Evolutionary conservation across 306 rosid genomes (phyloP).

Genomic region (Sophora flavescens): DNA sequence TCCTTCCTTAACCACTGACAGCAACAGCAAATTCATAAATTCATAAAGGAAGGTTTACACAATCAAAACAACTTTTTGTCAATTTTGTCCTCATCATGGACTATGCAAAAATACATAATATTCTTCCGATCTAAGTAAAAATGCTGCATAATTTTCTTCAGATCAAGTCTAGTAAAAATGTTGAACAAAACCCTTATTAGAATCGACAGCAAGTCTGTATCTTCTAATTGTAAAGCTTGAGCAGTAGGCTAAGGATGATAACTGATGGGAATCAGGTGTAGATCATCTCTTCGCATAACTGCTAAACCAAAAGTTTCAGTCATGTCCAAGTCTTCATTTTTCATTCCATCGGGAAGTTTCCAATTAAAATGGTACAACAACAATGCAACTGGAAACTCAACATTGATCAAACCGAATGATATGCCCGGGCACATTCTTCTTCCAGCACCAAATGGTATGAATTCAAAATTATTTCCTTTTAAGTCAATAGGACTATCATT

Average conservation of each 20-base stretch:
- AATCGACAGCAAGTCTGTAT: neutral
- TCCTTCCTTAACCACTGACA: too few species aligned
- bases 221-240: neutral
- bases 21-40: too few species aligned
- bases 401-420: constrained; percentile 31
- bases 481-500: constrained; percentile 18
- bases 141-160: too few species aligned
- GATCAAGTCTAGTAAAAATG: too few species aligned
- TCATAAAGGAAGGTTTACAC: too few species aligned
- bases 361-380: constrained; percentile 45
- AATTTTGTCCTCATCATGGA: too few species aligned
- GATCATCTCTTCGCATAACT: neutral
- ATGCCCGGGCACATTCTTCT: constrained; percentile 43
- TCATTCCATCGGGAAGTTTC: constrained; percentile 19
- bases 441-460: constrained; percentile 51
- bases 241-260: neutral
- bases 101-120: too few species aligned
- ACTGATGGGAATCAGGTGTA: neutral
- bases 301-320: neutral
- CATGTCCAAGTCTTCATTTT: constrained; percentile 9
- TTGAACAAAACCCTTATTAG: neutral
- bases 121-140: too few species aligned
- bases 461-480: constrained; percentile 34
- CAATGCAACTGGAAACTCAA: constrained; percentile 38
- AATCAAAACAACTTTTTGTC: too few species aligned